Evolutionary conservation across 306 rosid genomes (phyloP).

Genomic region (Morella rubra): DNA sequence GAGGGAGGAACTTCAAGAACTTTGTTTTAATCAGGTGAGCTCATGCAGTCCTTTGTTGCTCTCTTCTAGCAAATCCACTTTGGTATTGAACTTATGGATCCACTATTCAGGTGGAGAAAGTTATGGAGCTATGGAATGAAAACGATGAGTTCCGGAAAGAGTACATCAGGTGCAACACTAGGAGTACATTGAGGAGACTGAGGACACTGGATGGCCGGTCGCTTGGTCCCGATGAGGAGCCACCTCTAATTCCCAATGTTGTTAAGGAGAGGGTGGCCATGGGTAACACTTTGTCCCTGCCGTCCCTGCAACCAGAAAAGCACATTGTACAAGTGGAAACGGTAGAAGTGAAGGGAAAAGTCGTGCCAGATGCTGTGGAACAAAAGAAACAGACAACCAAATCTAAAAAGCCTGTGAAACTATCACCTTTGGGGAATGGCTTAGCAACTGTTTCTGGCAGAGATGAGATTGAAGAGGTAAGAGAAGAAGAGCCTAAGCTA

Average conservation of each 20-base stretch:
- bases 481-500: conserved; percentile 41
- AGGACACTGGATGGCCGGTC: conserved; percentile 75
- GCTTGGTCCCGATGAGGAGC: conserved; percentile 81
- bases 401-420: conserved; percentile 42
- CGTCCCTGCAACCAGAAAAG: conserved; percentile 47
- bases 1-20: conserved; percentile 53
- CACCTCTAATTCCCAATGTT: conserved; percentile 50
- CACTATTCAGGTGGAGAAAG: conserved; percentile 55
- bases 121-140: conserved; percentile 63
- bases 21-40: conserved; percentile 69
- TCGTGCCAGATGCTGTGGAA: conserved; percentile 35
- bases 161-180: conserved; percentile 66
- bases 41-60: conserved; percentile 19
- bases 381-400: conserved; percentile 37
- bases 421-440: conserved; percentile 32
- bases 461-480: conserved; percentile 47
- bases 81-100: conserved; percentile 27
- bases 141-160: conserved; percentile 69
- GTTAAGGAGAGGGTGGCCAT: conserved; percentile 39
- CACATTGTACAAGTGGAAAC: conserved; percentile 34
- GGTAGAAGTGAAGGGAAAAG: conserved; percentile 38
- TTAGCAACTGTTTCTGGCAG: conserved; percentile 34
- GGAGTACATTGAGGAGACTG: conserved; percentile 80
- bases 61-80: conserved; percentile 6
- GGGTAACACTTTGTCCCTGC: conserved; percentile 30